Conservation (phyloP, 176 grass and related monocot species). For the Aechmea fasciata region DNA sequence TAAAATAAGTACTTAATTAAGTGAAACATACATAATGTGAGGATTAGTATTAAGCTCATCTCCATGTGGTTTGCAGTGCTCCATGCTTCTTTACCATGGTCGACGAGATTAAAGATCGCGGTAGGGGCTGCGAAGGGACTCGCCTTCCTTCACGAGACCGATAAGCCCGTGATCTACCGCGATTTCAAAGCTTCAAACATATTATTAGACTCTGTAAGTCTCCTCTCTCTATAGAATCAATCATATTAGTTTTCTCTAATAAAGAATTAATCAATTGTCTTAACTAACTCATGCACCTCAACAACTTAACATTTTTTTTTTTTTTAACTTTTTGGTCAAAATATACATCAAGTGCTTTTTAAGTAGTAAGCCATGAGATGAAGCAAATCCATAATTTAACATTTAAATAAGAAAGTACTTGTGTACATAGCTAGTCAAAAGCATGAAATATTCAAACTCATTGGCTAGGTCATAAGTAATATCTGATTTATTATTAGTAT, state of each 20-base stretch:
- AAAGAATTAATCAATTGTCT: too few relatives aligned
- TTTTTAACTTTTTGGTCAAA: background rate
- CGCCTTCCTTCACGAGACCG: slow-evolving; percentile 68
- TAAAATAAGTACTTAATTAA: too few relatives aligned
- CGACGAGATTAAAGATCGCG: slow-evolving; percentile 86
- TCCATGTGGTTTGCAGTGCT: slow-evolving; percentile 23
- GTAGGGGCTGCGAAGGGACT: slow-evolving; percentile 81
- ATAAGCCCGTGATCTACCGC: slow-evolving; percentile 76
- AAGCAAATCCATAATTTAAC: background rate
- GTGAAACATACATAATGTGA: too few relatives aligned
- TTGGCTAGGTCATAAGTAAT: background rate
- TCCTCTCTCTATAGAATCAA: background rate
- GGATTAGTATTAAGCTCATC: background rate
- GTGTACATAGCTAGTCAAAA: background rate
- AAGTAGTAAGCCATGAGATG: background rate
- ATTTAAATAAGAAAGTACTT: background rate
- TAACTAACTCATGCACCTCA: too few relatives aligned
- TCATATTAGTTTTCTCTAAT: too few relatives aligned
- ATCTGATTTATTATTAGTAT: background rate
- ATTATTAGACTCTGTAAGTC: slow-evolving; percentile 61
- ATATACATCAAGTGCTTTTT: background rate
- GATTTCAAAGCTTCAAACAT: slow-evolving; percentile 99
- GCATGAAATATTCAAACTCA: background rate
- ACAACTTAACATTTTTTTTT: background rate
- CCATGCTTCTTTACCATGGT: slow-evolving; percentile 56